Percentiles rank a stretch among this genome's conserved stretches.
Conservation (phyloP, 345 rosid species). For the Aegle marmelos region DNA sequence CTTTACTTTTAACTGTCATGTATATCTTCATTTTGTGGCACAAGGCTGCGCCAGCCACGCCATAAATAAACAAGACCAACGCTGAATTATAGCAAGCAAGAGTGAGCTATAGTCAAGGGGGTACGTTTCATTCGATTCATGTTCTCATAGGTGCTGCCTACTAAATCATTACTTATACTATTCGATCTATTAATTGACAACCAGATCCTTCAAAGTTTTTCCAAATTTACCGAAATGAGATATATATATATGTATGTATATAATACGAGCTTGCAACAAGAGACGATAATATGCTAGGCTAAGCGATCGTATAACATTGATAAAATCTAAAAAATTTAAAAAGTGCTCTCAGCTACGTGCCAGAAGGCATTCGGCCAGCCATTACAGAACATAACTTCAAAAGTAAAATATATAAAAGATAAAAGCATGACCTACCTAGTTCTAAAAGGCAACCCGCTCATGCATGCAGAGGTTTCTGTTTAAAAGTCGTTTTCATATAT, state of each 20-base stretch:
- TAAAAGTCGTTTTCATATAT: too few species aligned
- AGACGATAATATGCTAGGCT: background rate
- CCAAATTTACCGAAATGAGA: too few species aligned
- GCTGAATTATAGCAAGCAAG: background rate
- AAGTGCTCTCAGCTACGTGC: background rate
- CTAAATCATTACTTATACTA: background rate
- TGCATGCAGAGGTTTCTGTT: too few species aligned
- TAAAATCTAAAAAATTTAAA: background rate
- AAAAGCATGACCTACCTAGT: too few species aligned
- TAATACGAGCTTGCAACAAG: background rate
- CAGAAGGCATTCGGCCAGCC: background rate
- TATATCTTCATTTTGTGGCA: background rate
- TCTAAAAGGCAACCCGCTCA: background rate
- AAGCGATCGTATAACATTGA: background rate
- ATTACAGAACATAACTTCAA: background rate
- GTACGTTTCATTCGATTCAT: too few species aligned
- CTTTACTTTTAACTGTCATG: background rate
- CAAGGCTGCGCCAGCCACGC: background rate
- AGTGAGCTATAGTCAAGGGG: fast-evolving
- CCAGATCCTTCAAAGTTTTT: too few species aligned
- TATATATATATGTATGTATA: too few species aligned
- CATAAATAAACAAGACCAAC: background rate
- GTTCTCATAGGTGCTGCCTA: too few species aligned
- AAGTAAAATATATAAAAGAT: background rate
- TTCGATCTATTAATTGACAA: background rate